Base-by-base conservation (phyloP, 2,329 filamentous ascomycete genomes). In the Diaporthe eres region DNA sequence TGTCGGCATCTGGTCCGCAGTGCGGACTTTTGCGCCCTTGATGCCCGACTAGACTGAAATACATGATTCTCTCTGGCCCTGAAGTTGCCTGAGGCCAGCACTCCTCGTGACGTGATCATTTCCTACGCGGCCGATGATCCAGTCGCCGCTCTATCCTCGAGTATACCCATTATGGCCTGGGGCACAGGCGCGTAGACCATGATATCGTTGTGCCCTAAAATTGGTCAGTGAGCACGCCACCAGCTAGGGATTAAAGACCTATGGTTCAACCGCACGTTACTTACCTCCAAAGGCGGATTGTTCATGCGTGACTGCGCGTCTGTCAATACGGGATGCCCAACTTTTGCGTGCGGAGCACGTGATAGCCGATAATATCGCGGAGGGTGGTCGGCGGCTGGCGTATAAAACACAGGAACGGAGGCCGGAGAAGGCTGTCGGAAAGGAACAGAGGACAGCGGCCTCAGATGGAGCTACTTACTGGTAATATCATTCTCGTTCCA, bases 151-250 rank as follows among this genome's bases (percentile, higher is more conserved):
- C 60, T 34, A 19, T 39, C 58, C 39, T 67, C 75, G 22, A 77
- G 61, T 28, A 58, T 65, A 70, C 42, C 65, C 86, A 92, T 88
- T 0, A 94, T 88, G 2, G 92, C 93, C 53, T 94, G 83, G 12
- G 89, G 83, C 22, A 95, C 90, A 5, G 92, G 88, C 1, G 92
- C 88, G 80, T 90, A 93, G 9, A 90, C 90, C 82, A 94, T 89
- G 53, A 95, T 88, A 70, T 90, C 86, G 81, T 95, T 95, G 81
- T 96, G 94, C 8, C 91, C 92, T 94, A 74, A 47, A 49, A 25
- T 22, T n/a, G 9, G 73, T 77, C 61, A 75, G 73, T 22, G 5
- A 68, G 15, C 15, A 70, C 13, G 15, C 4, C 4, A 15, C 28
- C 47, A 10, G 3, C 3, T 6, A 17, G 12, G 42, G 10, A 55